Conservation (phyloP, 2,329 filamentous ascomycete genomes). For the Drechslera avenae region DNA sequence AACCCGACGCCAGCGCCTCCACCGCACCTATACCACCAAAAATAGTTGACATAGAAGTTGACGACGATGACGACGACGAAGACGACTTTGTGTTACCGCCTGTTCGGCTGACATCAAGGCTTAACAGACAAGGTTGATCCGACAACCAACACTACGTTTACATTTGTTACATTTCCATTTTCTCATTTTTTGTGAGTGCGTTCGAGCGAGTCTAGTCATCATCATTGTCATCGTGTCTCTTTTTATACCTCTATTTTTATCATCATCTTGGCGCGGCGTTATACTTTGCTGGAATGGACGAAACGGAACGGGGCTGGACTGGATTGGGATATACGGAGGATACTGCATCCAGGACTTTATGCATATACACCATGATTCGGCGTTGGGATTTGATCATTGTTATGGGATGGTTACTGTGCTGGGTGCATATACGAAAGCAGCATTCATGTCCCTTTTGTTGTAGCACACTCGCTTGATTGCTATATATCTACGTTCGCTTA, state of each 20-base stretch:
- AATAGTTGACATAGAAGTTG: slow-evolving; percentile 44
- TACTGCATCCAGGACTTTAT: too few species aligned
- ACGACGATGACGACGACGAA: slow-evolving; percentile 44
- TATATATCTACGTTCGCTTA: neutral
- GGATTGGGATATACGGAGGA: neutral
- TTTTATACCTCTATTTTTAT: slow-evolving; percentile 12
- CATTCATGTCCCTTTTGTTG: too few species aligned
- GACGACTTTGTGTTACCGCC: slow-evolving; percentile 45
- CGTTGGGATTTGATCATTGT: neutral
- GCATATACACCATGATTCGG: neutral
- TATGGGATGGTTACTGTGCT: too few species aligned
- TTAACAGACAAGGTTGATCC: slow-evolving; percentile 20
- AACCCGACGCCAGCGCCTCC: slow-evolving; percentile 13
- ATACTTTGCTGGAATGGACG: too few species aligned
- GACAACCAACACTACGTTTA: neutral
- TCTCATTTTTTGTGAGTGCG: slow-evolving; percentile 17
- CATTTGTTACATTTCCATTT: slow-evolving; percentile 12
- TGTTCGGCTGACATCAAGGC: slow-evolving; percentile 43
- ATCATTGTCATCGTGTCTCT: slow-evolving; percentile 17
- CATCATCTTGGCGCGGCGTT: too few species aligned
- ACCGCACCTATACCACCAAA: slow-evolving; percentile 19
- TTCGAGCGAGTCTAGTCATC: slow-evolving; percentile 36
- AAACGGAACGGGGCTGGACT: too few species aligned
- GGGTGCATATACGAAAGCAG: too few species aligned
- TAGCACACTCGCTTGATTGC: too few species aligned